phyloP scores from a whole-genome alignment of 257 asterid species.

The Nicotiana obtusifolia region DNA sequence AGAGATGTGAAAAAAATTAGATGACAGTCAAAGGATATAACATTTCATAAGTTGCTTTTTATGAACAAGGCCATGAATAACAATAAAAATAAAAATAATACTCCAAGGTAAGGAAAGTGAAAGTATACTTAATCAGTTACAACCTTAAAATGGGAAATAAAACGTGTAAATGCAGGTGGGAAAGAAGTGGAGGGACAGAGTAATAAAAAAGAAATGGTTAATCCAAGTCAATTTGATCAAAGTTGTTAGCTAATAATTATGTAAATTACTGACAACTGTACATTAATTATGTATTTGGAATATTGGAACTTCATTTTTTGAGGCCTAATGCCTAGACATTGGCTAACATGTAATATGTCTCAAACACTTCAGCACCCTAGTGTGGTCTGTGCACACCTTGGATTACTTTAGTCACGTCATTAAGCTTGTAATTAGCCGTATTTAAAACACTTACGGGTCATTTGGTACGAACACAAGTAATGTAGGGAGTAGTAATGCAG shows the following conservation, averaged over 20 bases:
- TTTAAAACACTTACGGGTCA: too few species aligned
- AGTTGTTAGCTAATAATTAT: background rate
- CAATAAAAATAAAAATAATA: background rate
- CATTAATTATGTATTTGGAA: background rate
- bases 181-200: too few species aligned
- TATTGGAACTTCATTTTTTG: background rate
- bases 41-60: background rate
- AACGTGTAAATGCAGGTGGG: background rate
- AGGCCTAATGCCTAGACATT: background rate
- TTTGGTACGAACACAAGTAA: too few species aligned
- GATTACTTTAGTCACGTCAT: too few species aligned
- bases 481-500: too few species aligned
- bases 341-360: background rate
- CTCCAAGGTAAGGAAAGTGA: background rate
- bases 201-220: too few species aligned
- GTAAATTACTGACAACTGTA: background rate
- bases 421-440: too few species aligned
- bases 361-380: too few species aligned
- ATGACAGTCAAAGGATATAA: background rate
- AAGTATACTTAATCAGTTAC: background rate
- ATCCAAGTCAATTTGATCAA: background rate
- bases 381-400: too few species aligned
- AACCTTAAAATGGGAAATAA: background rate
- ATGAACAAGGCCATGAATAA: background rate
- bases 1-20: too few species aligned